These are phyloP conservation scores for Ascomycota sp. DNA, from an alignment of 2,329 filamentous ascomycete genomes.

Conservation along the genomic window DNA sequence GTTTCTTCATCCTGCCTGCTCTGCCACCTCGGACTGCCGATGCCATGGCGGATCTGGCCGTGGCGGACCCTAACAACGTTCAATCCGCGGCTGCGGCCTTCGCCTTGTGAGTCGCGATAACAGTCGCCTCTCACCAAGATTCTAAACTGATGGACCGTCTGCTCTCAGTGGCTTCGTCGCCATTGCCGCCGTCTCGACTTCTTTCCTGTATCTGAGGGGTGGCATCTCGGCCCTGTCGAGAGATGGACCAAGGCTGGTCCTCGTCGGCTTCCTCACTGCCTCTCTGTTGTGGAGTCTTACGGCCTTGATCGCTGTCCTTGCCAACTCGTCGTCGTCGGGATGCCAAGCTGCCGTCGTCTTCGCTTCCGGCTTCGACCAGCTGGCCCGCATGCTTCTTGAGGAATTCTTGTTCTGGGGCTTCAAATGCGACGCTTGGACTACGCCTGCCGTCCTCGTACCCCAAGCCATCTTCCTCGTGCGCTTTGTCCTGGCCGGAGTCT, in stretches of 20 bases:
- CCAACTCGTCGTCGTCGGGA: conserved; percentile 18
- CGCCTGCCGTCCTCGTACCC: conserved; percentile 17
- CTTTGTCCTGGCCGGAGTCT: conserved; percentile 30
- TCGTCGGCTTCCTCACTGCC: conserved; percentile 31
- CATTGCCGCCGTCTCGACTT: conserved; percentile 26
- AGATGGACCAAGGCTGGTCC: conserved; percentile 44
- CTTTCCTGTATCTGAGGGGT: conserved; percentile 25
- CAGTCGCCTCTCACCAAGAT: too few species aligned
- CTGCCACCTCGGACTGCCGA: too few species aligned
- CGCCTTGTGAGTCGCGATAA: too few species aligned
- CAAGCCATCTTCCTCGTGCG: conserved; percentile 26
- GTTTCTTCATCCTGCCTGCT: too few species aligned
- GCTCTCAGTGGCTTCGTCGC: conserved; percentile 26
- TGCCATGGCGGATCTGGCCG: too few species aligned
- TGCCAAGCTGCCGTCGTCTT: conserved; percentile 34
- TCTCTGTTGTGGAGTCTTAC: conserved; percentile 32
- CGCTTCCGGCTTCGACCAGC: conserved; percentile 34
- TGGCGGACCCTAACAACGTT: too few species aligned
- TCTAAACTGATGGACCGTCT: conserved; percentile 7
- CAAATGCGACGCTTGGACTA: conserved; percentile 16
- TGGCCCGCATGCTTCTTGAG: conserved; percentile 30
- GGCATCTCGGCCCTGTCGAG: conserved; percentile 28
- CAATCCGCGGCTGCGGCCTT: too few species aligned
- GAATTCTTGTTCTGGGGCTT: conserved; percentile 33
- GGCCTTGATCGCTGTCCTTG: conserved; percentile 28